Evolutionary conservation across 2,329 filamentous ascomycete species (phyloP), one percentile per base, ranked within the genome.

Genomic region (Microascus cirrosus): DNA sequence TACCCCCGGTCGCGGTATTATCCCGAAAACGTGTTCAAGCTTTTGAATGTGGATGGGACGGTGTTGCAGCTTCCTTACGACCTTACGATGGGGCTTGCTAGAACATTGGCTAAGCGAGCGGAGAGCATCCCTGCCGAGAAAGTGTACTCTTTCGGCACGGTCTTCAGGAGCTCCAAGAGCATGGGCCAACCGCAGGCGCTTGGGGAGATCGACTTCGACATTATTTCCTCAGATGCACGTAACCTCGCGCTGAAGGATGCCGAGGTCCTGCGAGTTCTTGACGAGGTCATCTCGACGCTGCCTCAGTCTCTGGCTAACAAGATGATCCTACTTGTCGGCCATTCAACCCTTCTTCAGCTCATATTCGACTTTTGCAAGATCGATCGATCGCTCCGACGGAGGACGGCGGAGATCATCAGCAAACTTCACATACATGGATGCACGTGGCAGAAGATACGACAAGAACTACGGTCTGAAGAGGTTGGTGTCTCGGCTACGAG

Each of bases 181-280:
- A 91, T 90, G 8, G 89, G 90, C 2, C 89, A 95, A 63, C 94
- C 94, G 7, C 80, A 81, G 59, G 87, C 86, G 65, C 87, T 90
- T 68, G 87, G 89, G 11, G 94, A 97, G 68, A 92, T 95, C 2
- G 92, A 97, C 69, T 99, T 97, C 69, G 94, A 99, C 71, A 91
- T 99, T 60, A 81, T 96, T n/a, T 93, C 91, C 0, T 81, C 83
- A 52, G 86, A 92, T 63, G 86, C 87, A 1, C 72, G 91, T 5
- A 91, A 97, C 65, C 76, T 95, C 53, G 87, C 91, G 1, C 71
- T 96, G 58, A 95, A 95, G 66, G 94, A 99, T 70, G 93, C 93
- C 0, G 93, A 97, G 70, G 86, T 91, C 0, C 82, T 99, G 63
- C 97, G 96, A 65, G 92, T 97, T 2, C 75, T 97, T 24, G 94